These are phyloP conservation scores for Alternaria dauci DNA, from an alignment of 2,329 filamentous ascomycete species.

Conservation along the genomic window DNA sequence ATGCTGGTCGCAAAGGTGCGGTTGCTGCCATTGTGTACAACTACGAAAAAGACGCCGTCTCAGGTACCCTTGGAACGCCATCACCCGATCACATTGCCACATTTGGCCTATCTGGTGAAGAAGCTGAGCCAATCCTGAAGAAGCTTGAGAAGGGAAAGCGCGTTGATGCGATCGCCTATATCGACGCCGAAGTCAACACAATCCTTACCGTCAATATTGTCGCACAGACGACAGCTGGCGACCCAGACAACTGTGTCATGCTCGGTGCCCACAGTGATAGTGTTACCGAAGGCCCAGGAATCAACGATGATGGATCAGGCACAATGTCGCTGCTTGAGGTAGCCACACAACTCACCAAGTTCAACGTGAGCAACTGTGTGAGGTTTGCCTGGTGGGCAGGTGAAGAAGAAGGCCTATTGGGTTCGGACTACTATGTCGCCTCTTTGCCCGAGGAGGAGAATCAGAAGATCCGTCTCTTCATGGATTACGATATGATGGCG, in stretches of 20 bases:
- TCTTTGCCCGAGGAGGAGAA: constrained; percentile 47
- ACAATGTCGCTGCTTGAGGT: constrained; percentile 53
- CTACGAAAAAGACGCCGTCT: constrained; percentile 66
- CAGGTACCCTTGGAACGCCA: constrained; percentile 74
- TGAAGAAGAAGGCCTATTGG: constrained; percentile 53
- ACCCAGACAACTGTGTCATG: constrained; percentile 52
- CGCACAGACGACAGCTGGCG: constrained; percentile 50
- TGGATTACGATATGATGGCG: constrained; percentile 57
- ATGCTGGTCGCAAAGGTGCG: constrained; percentile 75
- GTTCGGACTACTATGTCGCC: constrained; percentile 51
- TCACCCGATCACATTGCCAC: constrained; percentile 69
- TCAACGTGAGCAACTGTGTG: constrained; percentile 51
- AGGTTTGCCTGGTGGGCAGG: constrained; percentile 53
- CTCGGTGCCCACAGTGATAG: constrained; percentile 54
- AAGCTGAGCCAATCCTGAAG: constrained; percentile 64
- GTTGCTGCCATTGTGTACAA: constrained; percentile 79
- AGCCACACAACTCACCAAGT: constrained; percentile 51
- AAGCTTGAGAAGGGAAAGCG: constrained; percentile 59
- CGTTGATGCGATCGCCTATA: constrained; percentile 55
- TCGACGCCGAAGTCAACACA: constrained; percentile 59
- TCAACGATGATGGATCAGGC: constrained; percentile 54
- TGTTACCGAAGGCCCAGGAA: constrained; percentile 53
- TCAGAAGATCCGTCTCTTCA: constrained; percentile 53
- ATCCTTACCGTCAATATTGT: constrained; percentile 58
- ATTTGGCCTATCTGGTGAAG: constrained; percentile 71